These are phyloP conservation scores for Tricholoma matsutake DNA, from an alignment of 768 basidiomycete genomes.

Conservation along the genomic window DNA sequence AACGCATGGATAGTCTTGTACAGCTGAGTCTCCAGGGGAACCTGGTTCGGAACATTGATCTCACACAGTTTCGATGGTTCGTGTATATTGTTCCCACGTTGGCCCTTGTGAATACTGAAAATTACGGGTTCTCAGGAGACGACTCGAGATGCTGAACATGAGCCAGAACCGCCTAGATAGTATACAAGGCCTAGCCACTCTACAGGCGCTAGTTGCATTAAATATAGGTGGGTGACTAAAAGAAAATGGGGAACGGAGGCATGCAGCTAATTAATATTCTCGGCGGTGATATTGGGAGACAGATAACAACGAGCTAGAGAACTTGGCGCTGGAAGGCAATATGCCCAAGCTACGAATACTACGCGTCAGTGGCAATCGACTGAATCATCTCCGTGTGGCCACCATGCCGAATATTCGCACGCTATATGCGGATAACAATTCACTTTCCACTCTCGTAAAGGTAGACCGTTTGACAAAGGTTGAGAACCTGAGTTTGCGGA, in stretches of 20 bases:
- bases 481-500: slow-evolving; percentile 89
- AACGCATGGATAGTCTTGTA: slow-evolving; percentile 75
- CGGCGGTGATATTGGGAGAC: slow-evolving; percentile 13
- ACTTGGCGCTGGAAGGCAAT: slow-evolving; percentile 48
- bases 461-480: slow-evolving; percentile 62
- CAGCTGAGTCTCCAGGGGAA: slow-evolving; percentile 84
- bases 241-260: slow-evolving; percentile 21
- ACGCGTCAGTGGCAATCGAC: slow-evolving; percentile 77
- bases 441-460: slow-evolving; percentile 47
- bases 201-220: slow-evolving; percentile 65
- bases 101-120: slow-evolving; percentile 9
- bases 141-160: slow-evolving; percentile 80
- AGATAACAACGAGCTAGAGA: slow-evolving; percentile 73
- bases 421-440: slow-evolving; percentile 90
- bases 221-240: slow-evolving; percentile 70
- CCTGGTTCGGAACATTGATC: slow-evolving; percentile 57
- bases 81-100: slow-evolving; percentile 24
- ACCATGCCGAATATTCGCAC: slow-evolving; percentile 74
- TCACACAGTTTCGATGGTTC: slow-evolving; percentile 66
- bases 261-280: slow-evolving; percentile 7
- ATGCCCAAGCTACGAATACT: slow-evolving; percentile 80
- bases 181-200: slow-evolving; percentile 57
- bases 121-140: slow-evolving; percentile 37
- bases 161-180: slow-evolving; percentile 67
- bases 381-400: slow-evolving; percentile 62